phyloP scores from a whole-genome alignment of 1,139 yeast species.

The Diutina mesorugosa region DNA sequence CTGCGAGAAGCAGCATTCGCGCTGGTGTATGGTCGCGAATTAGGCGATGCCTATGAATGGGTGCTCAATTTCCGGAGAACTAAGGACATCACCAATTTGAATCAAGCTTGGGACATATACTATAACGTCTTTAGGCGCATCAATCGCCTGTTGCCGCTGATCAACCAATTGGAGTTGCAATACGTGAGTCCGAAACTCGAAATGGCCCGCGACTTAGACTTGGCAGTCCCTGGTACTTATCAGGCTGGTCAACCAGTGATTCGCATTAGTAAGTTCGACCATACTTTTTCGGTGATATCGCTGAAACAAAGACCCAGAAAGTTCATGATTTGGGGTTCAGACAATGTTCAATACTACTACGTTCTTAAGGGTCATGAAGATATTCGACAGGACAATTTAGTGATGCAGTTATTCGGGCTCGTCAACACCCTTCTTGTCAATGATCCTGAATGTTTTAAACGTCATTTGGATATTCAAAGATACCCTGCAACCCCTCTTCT shows the following conservation, averaged over 20 bases:
- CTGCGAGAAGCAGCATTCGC: conserved; percentile 88
- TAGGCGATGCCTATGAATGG: conserved; percentile 92
- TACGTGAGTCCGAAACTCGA: conserved; percentile 87
- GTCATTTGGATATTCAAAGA: conserved; percentile 87
- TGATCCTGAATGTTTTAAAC: conserved; percentile 91
- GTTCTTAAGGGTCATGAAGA: conserved; percentile 93
- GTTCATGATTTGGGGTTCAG: conserved; percentile 67
- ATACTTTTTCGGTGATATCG: conserved; percentile 77
- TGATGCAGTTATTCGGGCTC: conserved; percentile 93
- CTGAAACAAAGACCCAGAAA: conserved; percentile 95
- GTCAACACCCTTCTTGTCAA: conserved; percentile 82
- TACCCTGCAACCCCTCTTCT: conserved; percentile 91
- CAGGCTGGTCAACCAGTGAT: conserved; percentile 73
- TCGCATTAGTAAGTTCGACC: conserved; percentile 63
- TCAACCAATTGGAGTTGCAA: conserved; percentile 77
- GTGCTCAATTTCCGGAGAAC: conserved; percentile 73
- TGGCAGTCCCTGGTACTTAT: conserved; percentile 93
- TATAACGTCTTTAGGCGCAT: conserved; percentile 88
- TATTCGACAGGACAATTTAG: conserved; percentile 92
- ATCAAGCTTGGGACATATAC: conserved; percentile 97
- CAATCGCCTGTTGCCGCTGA: conserved; percentile 77
- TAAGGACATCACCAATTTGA: conserved; percentile 75
- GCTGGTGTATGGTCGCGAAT: conserved; percentile 86
- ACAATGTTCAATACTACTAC: conserved; percentile 81
- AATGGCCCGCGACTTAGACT: conserved; percentile 64